Base-by-base conservation (phyloP, 139 green algal species). In the Chlamydomonas schloesseri region DNA sequence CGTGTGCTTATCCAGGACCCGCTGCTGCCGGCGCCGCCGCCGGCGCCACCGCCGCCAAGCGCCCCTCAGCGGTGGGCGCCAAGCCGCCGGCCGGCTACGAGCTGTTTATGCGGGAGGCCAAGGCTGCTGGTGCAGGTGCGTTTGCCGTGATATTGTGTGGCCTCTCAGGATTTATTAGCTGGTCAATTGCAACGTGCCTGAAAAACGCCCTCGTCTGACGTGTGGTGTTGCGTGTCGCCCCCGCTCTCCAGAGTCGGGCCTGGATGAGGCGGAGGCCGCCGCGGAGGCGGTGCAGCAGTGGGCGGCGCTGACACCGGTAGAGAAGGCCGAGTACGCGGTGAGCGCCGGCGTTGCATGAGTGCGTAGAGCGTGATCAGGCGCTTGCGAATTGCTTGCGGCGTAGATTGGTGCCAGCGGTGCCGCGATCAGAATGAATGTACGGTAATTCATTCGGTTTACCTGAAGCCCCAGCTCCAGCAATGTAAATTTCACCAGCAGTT, bases 271-370 rank as follows among this genome's bases (percentile, higher is more conserved):
- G 21, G 65, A 69, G 47, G 79, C 79, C 10, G 47, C 60, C 0
- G 67, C 68, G 79, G 65, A 69, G 31, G 50, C 79, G 13, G 14
- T 57, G 28, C 42, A 73, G 46, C n/a, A 76, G 28, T 85, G 79
- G 79, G n/a, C 31, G n/a, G 79, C 46, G 11, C n/a, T 85, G 64
- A 0, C 34, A 2, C 18, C 78, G 0, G 78, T 64, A 47, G 47
- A 76, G 23, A 77, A 77, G 67, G 67, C 65, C 47, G 65, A 76
- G 65, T 85, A 77, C 33, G 67, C 77, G 79, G 79, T 76, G 17
- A 0, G 78, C n/a, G n/a, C n/a, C n/a, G n/a, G n/a, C n/a, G n/a
- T n/a, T n/a, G n/a, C n/a, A n/a, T n/a, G 62, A 3, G 5, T 9
- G 29, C 5, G 62, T 2, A 8, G 20, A 20, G 17, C 17, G 57